Percentiles rank a stretch among this genome's conserved stretches.
Conservation (phyloP, 2,329 filamentous ascomycete genomes). For the Periconia digitata region DNA sequence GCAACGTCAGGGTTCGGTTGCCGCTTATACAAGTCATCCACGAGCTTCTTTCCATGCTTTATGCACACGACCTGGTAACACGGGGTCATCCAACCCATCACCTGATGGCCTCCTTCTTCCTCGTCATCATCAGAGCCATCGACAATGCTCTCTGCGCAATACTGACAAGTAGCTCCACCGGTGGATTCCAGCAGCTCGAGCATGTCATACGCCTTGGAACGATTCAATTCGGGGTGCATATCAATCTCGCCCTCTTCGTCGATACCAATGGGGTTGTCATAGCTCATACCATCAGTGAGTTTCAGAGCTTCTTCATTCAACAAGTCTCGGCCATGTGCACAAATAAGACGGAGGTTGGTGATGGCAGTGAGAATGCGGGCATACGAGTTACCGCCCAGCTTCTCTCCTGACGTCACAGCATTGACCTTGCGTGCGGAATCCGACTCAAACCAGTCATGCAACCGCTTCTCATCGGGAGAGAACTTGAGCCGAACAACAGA, state of each 20-base stretch:
- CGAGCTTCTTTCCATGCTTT: constrained; percentile 66
- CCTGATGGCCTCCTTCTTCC: constrained; percentile 56
- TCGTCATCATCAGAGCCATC: constrained; percentile 56
- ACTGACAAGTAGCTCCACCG: constrained; percentile 66
- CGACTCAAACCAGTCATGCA: constrained; percentile 84
- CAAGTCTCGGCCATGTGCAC: constrained; percentile 90
- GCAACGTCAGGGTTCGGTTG: constrained; percentile 46
- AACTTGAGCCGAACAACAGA: constrained; percentile 75
- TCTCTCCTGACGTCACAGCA: constrained; percentile 66
- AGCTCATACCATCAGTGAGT: constrained; percentile 77
- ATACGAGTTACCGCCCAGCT: constrained; percentile 82
- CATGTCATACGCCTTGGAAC: constrained; percentile 80
- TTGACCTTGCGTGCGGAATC: constrained; percentile 80
- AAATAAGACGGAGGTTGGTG: constrained; percentile 83
- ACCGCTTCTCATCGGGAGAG: constrained; percentile 67
- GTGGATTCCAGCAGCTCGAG: constrained; percentile 82
- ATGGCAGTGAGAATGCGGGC: constrained; percentile 93
- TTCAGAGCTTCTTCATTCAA: constrained; percentile 81
- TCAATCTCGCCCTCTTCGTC: constrained; percentile 71
- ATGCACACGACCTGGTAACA: constrained; percentile 87
- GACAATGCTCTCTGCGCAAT: constrained; percentile 59
- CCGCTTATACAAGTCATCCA: constrained; percentile 53
- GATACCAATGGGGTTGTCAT: constrained; percentile 83
- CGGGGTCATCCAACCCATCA: constrained; percentile 77
- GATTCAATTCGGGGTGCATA: constrained; percentile 57